These are phyloP conservation scores for Lipomyces starkeyi DNA, from an alignment of 805 yeast genomes.

Conservation along the genomic window DNA sequence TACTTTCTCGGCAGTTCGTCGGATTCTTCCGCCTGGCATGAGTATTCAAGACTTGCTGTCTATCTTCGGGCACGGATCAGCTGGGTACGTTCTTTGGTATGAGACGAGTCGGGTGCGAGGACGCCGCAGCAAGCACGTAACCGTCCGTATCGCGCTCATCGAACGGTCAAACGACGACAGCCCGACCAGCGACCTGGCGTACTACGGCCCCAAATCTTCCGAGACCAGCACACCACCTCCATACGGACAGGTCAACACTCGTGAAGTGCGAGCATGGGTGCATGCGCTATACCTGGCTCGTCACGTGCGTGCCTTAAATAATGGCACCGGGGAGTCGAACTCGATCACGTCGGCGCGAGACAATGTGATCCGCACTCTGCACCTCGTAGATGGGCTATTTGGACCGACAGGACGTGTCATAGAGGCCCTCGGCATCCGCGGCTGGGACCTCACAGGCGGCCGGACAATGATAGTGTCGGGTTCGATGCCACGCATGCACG, in stretches of 20 bases:
- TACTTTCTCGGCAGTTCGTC: slow-evolving; percentile 38
- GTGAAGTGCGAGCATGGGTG: slow-evolving; percentile 43
- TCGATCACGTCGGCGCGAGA: slow-evolving; percentile 21
- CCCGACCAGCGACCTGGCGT: slow-evolving; percentile 8
- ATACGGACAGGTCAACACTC: slow-evolving; percentile 14
- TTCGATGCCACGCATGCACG: slow-evolving; percentile 25
- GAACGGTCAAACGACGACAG: slow-evolving; percentile 13
- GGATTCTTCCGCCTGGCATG: slow-evolving; percentile 30
- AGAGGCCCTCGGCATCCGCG: slow-evolving; percentile 7
- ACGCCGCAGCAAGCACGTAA: slow-evolving; percentile 18
- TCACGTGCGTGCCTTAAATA: slow-evolving; percentile 13
- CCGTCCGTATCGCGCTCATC: slow-evolving; percentile 39
- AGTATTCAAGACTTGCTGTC: slow-evolving; percentile 19
- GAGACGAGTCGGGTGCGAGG: slow-evolving; percentile 20
- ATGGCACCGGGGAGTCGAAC: slow-evolving; percentile 7
- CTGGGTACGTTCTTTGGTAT: slow-evolving; percentile 41
- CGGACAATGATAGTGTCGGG: slow-evolving; percentile 33
- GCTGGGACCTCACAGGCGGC: slow-evolving; percentile 31
- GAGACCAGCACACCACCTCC: neutral
- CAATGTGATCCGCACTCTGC: slow-evolving; percentile 18
- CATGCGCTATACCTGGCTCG: slow-evolving; percentile 43
- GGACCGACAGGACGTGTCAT: slow-evolving; percentile 1
- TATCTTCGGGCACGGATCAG: slow-evolving; percentile 28
- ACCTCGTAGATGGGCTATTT: slow-evolving; percentile 22
- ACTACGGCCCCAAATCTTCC: neutral